Conservation (phyloP, 75 land plant genomes). For the Picea sitchensis region DNA sequence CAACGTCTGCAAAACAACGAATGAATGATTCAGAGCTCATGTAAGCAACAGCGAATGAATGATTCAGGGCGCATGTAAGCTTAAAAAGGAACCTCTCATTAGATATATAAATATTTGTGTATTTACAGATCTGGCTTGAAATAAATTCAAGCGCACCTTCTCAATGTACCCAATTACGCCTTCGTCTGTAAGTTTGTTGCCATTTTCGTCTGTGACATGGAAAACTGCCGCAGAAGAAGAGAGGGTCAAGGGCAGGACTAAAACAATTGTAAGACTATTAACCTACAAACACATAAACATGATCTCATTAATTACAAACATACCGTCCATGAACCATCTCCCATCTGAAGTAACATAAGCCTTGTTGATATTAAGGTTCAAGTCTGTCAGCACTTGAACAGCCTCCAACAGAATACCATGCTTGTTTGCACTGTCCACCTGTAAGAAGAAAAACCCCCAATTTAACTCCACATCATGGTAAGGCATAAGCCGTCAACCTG, state of each 20-base stretch:
- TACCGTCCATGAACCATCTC: slow-evolving; percentile 84
- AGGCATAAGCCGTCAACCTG: too few species aligned
- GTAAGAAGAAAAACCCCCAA: neutral
- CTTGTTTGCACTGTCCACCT: slow-evolving; percentile 75
- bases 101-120: neutral
- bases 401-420: slow-evolving; percentile 72
- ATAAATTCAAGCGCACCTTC: slow-evolving; percentile 35
- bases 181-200: slow-evolving; percentile 47
- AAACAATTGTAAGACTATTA: too few species aligned
- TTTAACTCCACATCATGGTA: neutral
- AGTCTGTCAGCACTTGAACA: slow-evolving; percentile 65
- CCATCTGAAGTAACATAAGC: slow-evolving; percentile 87
- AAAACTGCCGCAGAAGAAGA: slow-evolving; percentile 41
- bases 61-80: too few species aligned
- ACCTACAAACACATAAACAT: too few species aligned
- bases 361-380: slow-evolving; percentile 60
- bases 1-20: slow-evolving; percentile 5
- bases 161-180: slow-evolving; percentile 49
- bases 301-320: neutral
- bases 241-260: too few species aligned
- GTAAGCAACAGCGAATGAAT: too few species aligned
- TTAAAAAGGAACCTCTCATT: too few species aligned
- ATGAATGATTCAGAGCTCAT: too few species aligned
- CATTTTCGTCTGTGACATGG: slow-evolving; percentile 60
- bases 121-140: neutral